A percentile compares a stretch with the other conserved stretches of the same genome.
These are phyloP conservation scores for Fusarium secorum DNA, from an alignment of 2,329 filamentous ascomycete species.

Conservation along the genomic window DNA sequence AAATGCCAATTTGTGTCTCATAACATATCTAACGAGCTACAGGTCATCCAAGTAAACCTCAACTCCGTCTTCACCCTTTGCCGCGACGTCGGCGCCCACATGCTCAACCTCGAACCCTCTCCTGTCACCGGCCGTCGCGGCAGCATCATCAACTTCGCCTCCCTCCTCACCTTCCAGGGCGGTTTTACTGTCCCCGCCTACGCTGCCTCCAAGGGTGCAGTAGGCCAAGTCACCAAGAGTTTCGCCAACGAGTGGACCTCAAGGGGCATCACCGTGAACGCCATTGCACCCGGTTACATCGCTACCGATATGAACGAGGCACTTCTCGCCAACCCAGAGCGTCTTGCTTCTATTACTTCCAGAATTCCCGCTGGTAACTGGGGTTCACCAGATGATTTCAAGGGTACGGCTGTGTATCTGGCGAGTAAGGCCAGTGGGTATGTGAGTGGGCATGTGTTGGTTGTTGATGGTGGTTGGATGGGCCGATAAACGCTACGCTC, in stretches of 20 bases:
- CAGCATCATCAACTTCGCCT: conserved; percentile 84
- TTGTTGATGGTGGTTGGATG: conserved; percentile 95
- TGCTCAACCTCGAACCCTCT: conserved; percentile 66
- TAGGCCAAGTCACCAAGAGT: conserved; percentile 84
- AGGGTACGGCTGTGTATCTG: conserved; percentile 80
- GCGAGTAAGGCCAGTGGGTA: conserved; percentile 80
- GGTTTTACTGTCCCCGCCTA: conserved; percentile 90
- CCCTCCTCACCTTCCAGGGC: conserved; percentile 83
- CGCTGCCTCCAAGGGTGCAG: conserved; percentile 83
- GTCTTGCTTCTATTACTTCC: conserved; percentile 76
- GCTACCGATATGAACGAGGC: conserved; percentile 95
- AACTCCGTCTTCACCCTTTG: conserved; percentile 80
- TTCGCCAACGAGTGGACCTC: conserved; percentile 86
- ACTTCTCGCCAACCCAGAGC: conserved; percentile 73
- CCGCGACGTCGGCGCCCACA: conserved; percentile 80
- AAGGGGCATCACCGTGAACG: conserved; percentile 85
- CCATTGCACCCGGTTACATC: conserved; percentile 89
- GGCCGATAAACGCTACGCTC: conserved; percentile 62
- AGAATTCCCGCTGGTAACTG: conserved; percentile 86
- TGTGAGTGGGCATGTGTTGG: conserved; percentile 81
- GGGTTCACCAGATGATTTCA: conserved; percentile 87
- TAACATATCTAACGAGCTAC: background rate
- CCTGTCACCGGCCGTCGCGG: conserved; percentile 65
- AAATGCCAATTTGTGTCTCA: background rate
- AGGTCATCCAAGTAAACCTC: conserved; percentile 87